A percentile compares a stretch with the other conserved stretches of the same genome.
Conservation (phyloP, 2,329 filamentous ascomycete species). For the Xylariaceae sp. region DNA sequence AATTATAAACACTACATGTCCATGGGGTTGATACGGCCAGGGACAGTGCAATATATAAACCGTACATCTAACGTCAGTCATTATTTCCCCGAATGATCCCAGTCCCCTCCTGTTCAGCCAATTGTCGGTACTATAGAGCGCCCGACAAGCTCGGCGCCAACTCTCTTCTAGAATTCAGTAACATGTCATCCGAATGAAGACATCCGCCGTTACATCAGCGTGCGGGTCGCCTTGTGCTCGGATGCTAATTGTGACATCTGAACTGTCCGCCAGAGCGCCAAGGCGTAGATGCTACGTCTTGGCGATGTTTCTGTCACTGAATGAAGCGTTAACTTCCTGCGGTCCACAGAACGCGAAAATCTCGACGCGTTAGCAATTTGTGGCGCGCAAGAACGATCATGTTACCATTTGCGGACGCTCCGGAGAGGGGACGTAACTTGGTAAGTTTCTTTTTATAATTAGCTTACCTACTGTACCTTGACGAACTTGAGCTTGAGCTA, state of each 20-base stretch:
- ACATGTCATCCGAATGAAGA: conserved; percentile 20
- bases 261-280: conserved; percentile 11
- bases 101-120: background rate
- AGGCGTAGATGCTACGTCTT: conserved; percentile 29
- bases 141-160: background rate
- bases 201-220: conserved; percentile 26
- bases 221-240: conserved; percentile 17
- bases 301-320: conserved; percentile 28
- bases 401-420: conserved; percentile 19
- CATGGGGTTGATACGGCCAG: conserved; percentile 12
- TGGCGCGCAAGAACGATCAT: conserved; percentile 27
- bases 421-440: conserved; percentile 12
- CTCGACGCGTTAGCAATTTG: conserved; percentile 33
- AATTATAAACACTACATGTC: background rate
- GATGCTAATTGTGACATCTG: conserved; percentile 15
- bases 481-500: conserved; percentile 16
- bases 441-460: conserved; percentile 22
- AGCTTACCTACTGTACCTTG: conserved; percentile 16
- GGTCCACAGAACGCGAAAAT: conserved; percentile 23
- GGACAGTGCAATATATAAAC: conserved; percentile 13
- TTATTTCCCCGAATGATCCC: too few relatives aligned
- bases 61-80: conserved; percentile 4
- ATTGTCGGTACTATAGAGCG: background rate
- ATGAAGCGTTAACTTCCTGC: conserved; percentile 8
- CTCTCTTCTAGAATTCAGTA: conserved; percentile 12